These are phyloP conservation scores for Carex littledalei DNA, from an alignment of 176 grass and related monocot species.

Conservation along the genomic window DNA sequence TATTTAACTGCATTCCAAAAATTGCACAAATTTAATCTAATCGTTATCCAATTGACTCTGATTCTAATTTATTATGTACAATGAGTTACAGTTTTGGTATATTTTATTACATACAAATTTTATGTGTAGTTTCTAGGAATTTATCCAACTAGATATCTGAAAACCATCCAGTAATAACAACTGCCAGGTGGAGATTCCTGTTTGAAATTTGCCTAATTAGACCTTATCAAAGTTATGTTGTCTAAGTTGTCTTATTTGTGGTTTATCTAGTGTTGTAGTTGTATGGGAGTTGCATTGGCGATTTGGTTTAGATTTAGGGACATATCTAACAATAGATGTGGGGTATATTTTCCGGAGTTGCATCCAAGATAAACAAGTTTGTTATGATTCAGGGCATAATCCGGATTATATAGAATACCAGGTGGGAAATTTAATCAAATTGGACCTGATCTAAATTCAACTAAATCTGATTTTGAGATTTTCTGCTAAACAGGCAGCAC, in stretches of 20 bases:
- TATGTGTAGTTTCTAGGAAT: background rate
- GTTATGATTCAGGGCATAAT: background rate
- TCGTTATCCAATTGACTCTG: background rate
- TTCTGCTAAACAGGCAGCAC: constrained; percentile 39
- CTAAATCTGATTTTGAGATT: background rate
- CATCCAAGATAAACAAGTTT: background rate
- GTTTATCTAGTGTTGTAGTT: background rate
- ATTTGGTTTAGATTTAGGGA: background rate
- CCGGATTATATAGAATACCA: background rate
- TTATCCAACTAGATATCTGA: background rate
- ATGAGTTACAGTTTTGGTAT: background rate
- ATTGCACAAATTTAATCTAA: background rate
- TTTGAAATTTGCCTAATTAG: background rate
- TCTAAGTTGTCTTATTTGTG: background rate
- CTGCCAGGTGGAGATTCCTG: background rate
- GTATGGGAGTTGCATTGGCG: background rate
- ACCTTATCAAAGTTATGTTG: background rate
- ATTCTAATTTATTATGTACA: background rate
- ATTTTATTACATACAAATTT: background rate
- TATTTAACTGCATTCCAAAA: background rate
- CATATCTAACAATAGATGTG: background rate
- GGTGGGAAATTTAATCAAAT: background rate
- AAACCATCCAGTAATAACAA: background rate
- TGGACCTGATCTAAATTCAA: background rate
- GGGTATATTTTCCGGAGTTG: background rate